phyloP scores from a whole-genome alignment of 192 early-diverging fungal genomes.

The Neocallimastix lanati region DNA sequence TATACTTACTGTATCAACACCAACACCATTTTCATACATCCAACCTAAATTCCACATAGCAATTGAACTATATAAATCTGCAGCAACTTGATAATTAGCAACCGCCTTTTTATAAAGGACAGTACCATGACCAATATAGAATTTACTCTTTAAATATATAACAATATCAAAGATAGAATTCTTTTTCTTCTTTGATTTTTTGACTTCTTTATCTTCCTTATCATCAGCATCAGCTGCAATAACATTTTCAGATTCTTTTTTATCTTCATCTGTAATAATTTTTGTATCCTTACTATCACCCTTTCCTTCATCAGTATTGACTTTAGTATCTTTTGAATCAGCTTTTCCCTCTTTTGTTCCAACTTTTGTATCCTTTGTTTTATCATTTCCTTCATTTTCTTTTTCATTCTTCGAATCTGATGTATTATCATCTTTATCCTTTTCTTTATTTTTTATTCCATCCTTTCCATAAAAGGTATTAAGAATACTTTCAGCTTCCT shows the following conservation, averaged over 20 bases:
- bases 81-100: conserved; percentile 65
- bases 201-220: background rate
- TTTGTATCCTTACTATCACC: no score
- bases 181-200: background rate
- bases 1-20: conserved; percentile 43
- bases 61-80: conserved; percentile 47
- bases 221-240: background rate
- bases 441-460: no score
- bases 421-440: no score
- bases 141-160: conserved; percentile 1
- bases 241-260: background rate
- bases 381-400: background rate
- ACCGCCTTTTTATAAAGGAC: conserved; percentile 55
- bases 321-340: no score
- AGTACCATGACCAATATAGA: background rate
- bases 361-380: background rate
- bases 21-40: conserved; percentile 89
- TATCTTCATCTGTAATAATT: background rate
- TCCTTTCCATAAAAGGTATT: background rate
- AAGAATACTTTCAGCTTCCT: background rate
- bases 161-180: background rate
- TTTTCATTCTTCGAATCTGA: background rate
- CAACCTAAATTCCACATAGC: conserved; percentile 95
- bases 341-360: background rate
- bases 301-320: no score